phyloP scores from a whole-genome alignment of 805 yeast genomes.

The Wickerhamomyces canadensis region DNA sequence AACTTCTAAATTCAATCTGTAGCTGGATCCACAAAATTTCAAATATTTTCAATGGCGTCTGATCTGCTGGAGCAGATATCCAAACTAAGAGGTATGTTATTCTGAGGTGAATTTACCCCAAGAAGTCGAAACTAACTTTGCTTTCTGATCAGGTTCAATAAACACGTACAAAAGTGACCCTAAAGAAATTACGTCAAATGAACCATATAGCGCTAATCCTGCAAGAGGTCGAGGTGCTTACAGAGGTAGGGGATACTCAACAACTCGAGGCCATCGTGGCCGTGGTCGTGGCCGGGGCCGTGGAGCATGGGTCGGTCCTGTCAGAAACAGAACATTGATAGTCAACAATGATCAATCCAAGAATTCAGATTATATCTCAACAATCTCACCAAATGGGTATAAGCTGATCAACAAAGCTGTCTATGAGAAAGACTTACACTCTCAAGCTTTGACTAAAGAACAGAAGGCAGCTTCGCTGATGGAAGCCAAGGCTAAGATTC shows the following conservation, averaged over 20 bases:
- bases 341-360: slow-evolving; percentile 21
- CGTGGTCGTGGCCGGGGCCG: no score
- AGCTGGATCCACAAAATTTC: neutral
- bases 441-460: slow-evolving; percentile 17
- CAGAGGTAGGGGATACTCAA: slow-evolving; percentile 2
- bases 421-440: slow-evolving; percentile 28
- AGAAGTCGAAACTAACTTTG: no score
- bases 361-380: slow-evolving; percentile 25
- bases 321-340: slow-evolving; percentile 29
- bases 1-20: neutral
- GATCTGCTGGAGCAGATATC: slow-evolving; percentile 15
- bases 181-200: slow-evolving; percentile 5
- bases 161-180: slow-evolving; percentile 9
- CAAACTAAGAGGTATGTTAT: slow-evolving; percentile 18
- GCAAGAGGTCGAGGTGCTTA: neutral
- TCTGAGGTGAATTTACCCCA: no score
- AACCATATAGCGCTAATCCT: slow-evolving; percentile 7
- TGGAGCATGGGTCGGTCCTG: slow-evolving; percentile 16
- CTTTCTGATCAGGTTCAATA: slow-evolving; percentile 20
- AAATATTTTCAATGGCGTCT: slow-evolving; percentile 1
- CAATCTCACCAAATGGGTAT: slow-evolving; percentile 31
- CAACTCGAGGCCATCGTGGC: no score
- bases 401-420: slow-evolving; percentile 33
- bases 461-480: slow-evolving; percentile 18
- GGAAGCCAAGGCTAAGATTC: slow-evolving; percentile 13